A percentile compares a stretch with the other conserved stretches of the same genome.
Evolutionary conservation across 2,329 filamentous ascomycete species (phyloP).

Genomic region (Volutella citrinella): DNA sequence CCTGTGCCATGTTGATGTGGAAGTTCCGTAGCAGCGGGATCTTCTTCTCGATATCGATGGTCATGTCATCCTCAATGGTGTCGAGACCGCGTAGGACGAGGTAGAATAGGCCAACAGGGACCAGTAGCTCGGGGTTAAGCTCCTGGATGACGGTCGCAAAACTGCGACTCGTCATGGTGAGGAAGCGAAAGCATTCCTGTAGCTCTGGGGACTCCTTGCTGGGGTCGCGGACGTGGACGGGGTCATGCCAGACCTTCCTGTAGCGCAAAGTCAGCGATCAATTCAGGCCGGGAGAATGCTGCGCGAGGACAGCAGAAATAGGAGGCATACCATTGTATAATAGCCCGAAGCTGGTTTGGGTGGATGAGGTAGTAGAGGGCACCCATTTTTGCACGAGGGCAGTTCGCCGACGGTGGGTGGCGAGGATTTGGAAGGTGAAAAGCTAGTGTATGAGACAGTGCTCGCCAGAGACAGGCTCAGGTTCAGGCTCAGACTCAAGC

Average conservation of each 20-base stretch:
- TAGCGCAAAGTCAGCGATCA: conserved; percentile 18
- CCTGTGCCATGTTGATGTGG: conserved; percentile 70
- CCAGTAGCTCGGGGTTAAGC: conserved; percentile 87
- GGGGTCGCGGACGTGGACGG: conserved; percentile 79
- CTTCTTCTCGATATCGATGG: conserved; percentile 76
- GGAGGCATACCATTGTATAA: conserved; percentile 75
- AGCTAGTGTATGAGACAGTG: conserved; percentile 15
- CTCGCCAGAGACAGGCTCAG: too few relatives aligned
- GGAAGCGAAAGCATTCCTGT: conserved; percentile 79
- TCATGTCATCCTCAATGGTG: conserved; percentile 99
- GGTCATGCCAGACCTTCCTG: conserved; percentile 96
- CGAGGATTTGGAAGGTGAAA: conserved; percentile 13
- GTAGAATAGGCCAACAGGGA: conserved; percentile 90
- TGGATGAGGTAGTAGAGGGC: conserved; percentile 72
- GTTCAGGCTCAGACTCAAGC: too few relatives aligned
- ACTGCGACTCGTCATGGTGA: conserved; percentile 86
- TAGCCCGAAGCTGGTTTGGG: conserved; percentile 73
- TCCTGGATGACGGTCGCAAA: conserved; percentile 94
- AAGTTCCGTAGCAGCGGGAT: conserved; percentile 84
- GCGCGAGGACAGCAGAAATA: too few relatives aligned
- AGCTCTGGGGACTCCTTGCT: conserved; percentile 72
- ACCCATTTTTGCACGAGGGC: conserved; percentile 47
- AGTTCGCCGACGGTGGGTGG: too few relatives aligned
- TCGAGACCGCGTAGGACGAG: conserved; percentile 87
- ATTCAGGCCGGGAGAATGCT: too few relatives aligned